These are phyloP conservation scores for Aspergillus amoenus DNA, from an alignment of 2,329 filamentous ascomycete species.

Conservation along the genomic window DNA sequence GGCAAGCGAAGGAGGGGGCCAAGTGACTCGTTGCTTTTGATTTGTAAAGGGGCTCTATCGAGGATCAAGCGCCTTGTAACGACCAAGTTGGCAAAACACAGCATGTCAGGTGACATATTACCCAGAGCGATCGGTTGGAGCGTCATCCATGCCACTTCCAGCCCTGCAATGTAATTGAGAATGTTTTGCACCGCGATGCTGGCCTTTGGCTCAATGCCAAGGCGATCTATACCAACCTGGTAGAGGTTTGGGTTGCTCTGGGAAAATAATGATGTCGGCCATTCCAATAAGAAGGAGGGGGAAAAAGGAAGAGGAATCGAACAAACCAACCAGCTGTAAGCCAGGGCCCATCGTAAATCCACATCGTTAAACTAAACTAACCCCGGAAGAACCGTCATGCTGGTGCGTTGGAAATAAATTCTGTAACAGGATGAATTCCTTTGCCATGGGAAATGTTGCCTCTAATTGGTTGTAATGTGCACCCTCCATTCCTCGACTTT, in stretches of 20 bases:
- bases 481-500: neutral
- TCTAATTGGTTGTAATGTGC: neutral
- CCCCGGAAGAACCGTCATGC: slow-evolving; percentile 26
- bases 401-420: slow-evolving; percentile 18
- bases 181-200: neutral
- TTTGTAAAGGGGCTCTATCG: neutral
- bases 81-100: neutral
- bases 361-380: slow-evolving; percentile 19
- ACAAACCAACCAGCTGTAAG: neutral
- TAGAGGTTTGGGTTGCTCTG: neutral
- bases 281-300: neutral
- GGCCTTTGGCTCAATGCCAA: neutral
- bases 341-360: slow-evolving; percentile 17
- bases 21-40: neutral
- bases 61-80: neutral
- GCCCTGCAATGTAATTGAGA: neutral
- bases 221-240: neutral
- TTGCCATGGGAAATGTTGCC: neutral
- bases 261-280: neutral
- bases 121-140: neutral
- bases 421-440: slow-evolving; percentile 16
- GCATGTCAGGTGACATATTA: slow-evolving; percentile 3
- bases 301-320: neutral
- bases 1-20: neutral
- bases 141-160: neutral